These are phyloP conservation scores for Telfairia occidentalis DNA, from an alignment of 331 rosid species.

Conservation along the genomic window DNA sequence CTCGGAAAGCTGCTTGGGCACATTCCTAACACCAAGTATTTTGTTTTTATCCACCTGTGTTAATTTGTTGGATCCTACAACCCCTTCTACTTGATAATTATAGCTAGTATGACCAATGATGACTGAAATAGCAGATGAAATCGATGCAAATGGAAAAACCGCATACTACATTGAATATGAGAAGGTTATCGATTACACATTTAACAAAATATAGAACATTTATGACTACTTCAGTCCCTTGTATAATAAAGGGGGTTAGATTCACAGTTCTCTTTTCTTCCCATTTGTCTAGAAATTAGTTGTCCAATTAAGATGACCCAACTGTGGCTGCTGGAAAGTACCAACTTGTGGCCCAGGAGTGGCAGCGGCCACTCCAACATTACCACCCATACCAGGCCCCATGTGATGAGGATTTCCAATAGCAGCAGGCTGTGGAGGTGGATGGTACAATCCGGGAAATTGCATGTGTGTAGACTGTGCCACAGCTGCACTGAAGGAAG, in stretches of 20 bases:
- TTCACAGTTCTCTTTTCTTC: slow-evolving; percentile 20
- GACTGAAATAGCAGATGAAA: slow-evolving; percentile 1
- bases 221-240: slow-evolving; percentile 55
- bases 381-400: slow-evolving; percentile 75
- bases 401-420: slow-evolving; percentile 68
- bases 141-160: slow-evolving; percentile 25
- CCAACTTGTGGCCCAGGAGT: slow-evolving; percentile 93
- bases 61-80: neutral
- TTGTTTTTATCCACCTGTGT: neutral
- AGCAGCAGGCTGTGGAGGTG: slow-evolving; percentile 63
- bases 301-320: slow-evolving; percentile 85
- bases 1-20: neutral
- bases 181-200: slow-evolving; percentile 26
- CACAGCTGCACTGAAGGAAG: slow-evolving; percentile 73
- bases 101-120: neutral
- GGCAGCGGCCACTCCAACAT: slow-evolving; percentile 71
- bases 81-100: neutral
- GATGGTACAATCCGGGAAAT: slow-evolving; percentile 80
- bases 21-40: neutral
- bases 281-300: slow-evolving; percentile 53
- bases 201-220: slow-evolving; percentile 38
- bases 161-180: slow-evolving; percentile 32
- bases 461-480: slow-evolving; percentile 97
- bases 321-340: slow-evolving; percentile 78
- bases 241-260: slow-evolving; percentile 44